Evolutionary conservation across 2,329 filamentous ascomycete species (phyloP).

Genomic region (Elsinoe ampelina): DNA sequence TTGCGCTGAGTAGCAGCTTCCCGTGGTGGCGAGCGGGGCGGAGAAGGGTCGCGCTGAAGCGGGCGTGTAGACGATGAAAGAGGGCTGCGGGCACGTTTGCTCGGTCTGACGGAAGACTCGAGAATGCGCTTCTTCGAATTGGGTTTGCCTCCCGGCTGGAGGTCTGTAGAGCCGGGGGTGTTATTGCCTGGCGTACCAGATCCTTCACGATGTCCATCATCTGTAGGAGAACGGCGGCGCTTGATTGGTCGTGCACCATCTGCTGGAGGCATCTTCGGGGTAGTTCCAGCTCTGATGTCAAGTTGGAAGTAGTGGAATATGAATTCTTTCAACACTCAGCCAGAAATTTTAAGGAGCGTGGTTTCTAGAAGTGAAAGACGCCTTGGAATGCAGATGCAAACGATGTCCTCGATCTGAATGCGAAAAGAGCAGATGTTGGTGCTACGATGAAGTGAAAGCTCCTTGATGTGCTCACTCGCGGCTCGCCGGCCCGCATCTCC

Average conservation of each 20-base stretch:
- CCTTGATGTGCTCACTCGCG: neutral
- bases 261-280: conserved; percentile 11
- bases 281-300: neutral
- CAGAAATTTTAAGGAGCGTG: neutral
- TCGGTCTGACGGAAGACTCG: conserved; percentile 14
- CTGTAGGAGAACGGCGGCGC: conserved; percentile 13
- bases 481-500: neutral
- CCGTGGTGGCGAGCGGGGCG: conserved; percentile 25
- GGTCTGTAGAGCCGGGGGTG: neutral
- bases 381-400: neutral
- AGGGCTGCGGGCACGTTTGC: conserved; percentile 16
- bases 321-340: too few species aligned
- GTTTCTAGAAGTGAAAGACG: neutral
- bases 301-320: neutral
- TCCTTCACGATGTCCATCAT: conserved; percentile 10
- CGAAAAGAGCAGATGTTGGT: neutral
- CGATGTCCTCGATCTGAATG: too few species aligned
- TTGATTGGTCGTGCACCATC: conserved; percentile 10
- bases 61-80: conserved; percentile 15
- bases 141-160: conserved; percentile 2
- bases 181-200: neutral
- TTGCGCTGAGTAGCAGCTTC: conserved; percentile 21
- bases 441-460: neutral
- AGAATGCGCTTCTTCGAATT: conserved; percentile 15
- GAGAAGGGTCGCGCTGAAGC: conserved; percentile 20